These are phyloP conservation scores for Nothomitra cinnamomea DNA, from an alignment of 2,329 filamentous ascomycete genomes.

Conservation along the genomic window DNA sequence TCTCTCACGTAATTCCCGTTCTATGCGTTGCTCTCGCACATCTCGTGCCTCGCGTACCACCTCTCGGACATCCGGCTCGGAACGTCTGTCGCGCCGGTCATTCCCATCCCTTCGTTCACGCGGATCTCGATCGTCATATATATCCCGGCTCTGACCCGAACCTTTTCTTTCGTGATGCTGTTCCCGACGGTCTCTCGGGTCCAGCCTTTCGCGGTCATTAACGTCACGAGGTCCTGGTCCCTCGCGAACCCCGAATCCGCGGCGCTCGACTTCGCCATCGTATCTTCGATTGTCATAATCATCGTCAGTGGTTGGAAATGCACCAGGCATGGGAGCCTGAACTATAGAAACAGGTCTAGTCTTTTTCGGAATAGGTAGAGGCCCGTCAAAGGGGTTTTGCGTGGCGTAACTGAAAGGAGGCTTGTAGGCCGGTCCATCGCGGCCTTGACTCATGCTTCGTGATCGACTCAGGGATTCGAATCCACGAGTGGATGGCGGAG, in stretches of 20 bases:
- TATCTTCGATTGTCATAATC: background rate
- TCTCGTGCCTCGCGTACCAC: background rate
- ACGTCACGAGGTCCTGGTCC: background rate
- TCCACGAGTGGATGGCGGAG: slow-evolving; percentile 22
- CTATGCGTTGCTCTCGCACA: no score
- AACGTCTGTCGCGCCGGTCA: background rate
- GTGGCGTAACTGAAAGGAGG: background rate
- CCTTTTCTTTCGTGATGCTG: background rate
- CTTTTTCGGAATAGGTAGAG: background rate
- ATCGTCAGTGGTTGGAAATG: background rate
- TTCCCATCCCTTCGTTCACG: slow-evolving; percentile 5
- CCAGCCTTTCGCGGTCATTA: slow-evolving; percentile 10
- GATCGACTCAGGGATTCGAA: slow-evolving; percentile 9
- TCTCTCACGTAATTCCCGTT: background rate
- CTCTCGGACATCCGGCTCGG: no score
- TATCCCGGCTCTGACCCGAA: slow-evolving; percentile 3
- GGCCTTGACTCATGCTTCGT: slow-evolving; percentile 7
- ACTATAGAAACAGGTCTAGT: background rate
- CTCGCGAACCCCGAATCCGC: background rate
- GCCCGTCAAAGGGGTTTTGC: background rate
- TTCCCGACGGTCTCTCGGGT: slow-evolving; percentile 13
- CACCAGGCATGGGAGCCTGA: background rate
- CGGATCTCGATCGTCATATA: slow-evolving; percentile 16
- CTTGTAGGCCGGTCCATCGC: background rate
- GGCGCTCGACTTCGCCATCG: background rate